Evolutionary conservation across 176 grass and related monocot species (phyloP).

Genomic region (Tillandsia fasciculata): DNA sequence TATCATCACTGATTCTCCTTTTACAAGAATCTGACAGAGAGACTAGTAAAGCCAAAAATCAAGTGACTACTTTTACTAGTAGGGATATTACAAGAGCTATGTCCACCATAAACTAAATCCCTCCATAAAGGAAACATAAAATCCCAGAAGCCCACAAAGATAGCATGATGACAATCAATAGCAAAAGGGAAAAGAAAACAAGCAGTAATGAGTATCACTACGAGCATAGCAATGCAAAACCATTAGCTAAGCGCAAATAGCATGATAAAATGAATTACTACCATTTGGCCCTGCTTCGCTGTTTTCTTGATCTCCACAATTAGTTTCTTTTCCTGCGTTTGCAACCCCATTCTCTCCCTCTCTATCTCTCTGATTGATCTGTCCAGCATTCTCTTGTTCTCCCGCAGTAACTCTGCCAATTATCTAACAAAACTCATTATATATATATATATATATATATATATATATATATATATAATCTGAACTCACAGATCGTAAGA

Average conservation of each 20-base stretch:
- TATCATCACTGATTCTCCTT: too few species aligned
- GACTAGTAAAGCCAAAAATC: too few species aligned
- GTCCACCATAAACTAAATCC: too few species aligned
- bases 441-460: not conserved
- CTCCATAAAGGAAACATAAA: too few species aligned
- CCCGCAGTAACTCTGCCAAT: slow-evolving; percentile 51
- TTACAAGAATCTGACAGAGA: too few species aligned
- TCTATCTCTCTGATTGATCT: slow-evolving; percentile 61
- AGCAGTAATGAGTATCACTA: not conserved
- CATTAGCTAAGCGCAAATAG: not conserved
- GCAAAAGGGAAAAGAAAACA: not conserved
- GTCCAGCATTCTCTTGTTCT: slow-evolving; percentile 71
- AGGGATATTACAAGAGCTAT: too few species aligned
- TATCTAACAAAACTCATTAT: not conserved
- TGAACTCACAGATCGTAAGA: too few species aligned
- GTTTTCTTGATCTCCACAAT: slow-evolving; percentile 82
- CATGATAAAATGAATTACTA: slow-evolving; percentile 34
- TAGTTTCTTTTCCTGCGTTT: slow-evolving; percentile 65
- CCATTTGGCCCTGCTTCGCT: slow-evolving; percentile 74
- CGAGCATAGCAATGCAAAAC: not conserved
- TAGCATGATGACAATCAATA: not conserved
- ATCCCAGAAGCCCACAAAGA: not conserved
- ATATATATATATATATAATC: not conserved
- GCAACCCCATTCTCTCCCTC: slow-evolving; percentile 58
- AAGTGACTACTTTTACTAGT: too few species aligned